Evolutionary conservation across 768 basidiomycete genomes (phyloP), one percentile per base, ranked within the genome.

Genomic region (Lentinula aciculospora): DNA sequence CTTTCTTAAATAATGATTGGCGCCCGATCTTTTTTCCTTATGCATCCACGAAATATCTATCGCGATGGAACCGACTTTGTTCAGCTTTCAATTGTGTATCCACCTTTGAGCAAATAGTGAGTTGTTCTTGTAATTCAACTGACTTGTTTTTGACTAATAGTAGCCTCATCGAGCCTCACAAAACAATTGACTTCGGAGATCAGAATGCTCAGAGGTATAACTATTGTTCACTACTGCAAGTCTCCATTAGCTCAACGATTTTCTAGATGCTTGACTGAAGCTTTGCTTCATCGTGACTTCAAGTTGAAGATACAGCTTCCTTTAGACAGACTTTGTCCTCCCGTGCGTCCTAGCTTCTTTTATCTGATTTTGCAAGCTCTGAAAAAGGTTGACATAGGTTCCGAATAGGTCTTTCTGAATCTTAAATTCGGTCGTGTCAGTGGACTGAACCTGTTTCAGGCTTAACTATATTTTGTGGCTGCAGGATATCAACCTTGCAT

Each of bases 401-500:
- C 87, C 89, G 0, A 90, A 90, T 61, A 80, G 89, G 88, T 86
- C n/a, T 29, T 17, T 34, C 17, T 15, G 21, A 17, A 40, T 15
- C 6, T 44, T 8, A 12, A 9, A 5, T 27, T 2, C 27, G 25
- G 32, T 1, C 12, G 10, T n/a, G 17, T 39, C 21, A 27, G 23
- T 23, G 15, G 21, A 25, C 58, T 40, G 39, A 42, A 23, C 32
- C 42, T 4, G 3, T 29, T 23, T 15, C 61, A 93, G 94, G 63
- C 69, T 95, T 44, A 94, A 97, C 68, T 97, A 97, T 64, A 74
- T 96, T 4, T 77, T 94, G 4, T 92, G 90, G 90, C 73, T 92
- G 23, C 84, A 92, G 71, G 88, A 92, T 64, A 76, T 93, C 47
- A 59, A 88, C 5, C 61, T 67, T 21, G 71, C 72, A 59, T 53